phyloP scores from a whole-genome alignment of 164 flowering plant genomes.

The Brasenia schreberi region DNA sequence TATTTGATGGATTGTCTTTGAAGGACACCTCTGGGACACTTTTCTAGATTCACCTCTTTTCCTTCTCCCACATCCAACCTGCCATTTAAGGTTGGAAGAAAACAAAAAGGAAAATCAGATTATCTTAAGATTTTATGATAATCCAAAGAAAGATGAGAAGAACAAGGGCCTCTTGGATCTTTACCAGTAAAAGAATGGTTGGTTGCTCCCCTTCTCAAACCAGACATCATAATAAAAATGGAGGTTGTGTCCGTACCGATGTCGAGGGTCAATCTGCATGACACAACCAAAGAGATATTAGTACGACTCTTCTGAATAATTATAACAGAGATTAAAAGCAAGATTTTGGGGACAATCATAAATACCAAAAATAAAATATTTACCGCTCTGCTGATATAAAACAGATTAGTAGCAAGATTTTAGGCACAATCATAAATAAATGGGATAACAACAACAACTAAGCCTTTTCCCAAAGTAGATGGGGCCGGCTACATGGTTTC shows the following conservation, averaged over 20 bases:
- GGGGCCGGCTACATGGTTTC: too few species aligned
- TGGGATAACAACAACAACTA: neutral
- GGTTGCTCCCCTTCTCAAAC: conserved; percentile 37
- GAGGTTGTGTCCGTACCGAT: conserved; percentile 61
- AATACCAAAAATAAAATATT: too few species aligned
- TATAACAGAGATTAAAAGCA: too few species aligned
- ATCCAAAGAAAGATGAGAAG: neutral
- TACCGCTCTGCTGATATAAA: too few species aligned
- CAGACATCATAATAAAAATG: conserved; percentile 53
- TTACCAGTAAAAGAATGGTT: conserved; percentile 81
- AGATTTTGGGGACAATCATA: too few species aligned
- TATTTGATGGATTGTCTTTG: conserved; percentile 61
- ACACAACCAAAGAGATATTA: neutral
- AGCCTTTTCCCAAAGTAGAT: neutral
- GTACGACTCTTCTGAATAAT: neutral
- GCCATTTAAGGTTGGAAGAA: neutral
- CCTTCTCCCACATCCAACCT: conserved; percentile 83
- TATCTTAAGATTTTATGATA: neutral
- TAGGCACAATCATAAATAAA: neutral
- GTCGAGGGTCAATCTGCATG: conserved; percentile 62
- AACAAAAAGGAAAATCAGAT: neutral
- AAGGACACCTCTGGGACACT: conserved; percentile 33
- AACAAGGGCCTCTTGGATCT: neutral
- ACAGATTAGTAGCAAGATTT: too few species aligned
- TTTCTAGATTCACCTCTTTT: conserved; percentile 40